Evolutionary conservation across 2,329 filamentous ascomycete genomes (phyloP).

Genomic region (Microcera coccophila): DNA sequence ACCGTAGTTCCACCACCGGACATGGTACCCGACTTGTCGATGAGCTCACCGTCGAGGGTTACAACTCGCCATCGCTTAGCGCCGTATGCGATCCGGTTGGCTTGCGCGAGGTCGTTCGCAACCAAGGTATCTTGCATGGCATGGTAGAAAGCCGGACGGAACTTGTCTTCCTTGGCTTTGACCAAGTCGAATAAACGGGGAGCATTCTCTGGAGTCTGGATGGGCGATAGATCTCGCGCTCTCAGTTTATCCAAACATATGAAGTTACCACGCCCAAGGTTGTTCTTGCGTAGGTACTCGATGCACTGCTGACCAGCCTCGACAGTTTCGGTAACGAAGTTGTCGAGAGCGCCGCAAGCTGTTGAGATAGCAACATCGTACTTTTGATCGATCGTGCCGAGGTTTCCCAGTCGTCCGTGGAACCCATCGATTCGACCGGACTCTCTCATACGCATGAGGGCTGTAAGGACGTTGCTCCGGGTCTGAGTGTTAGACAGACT

Average conservation of each 20-base stretch:
- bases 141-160: slow-evolving; percentile 89
- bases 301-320: slow-evolving; percentile 98
- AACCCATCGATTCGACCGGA: slow-evolving; percentile 97
- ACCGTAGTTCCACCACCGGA: slow-evolving; percentile 90
- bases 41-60: slow-evolving; percentile 89
- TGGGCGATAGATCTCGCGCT: slow-evolving; percentile 69
- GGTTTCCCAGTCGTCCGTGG: slow-evolving; percentile 88
- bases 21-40: slow-evolving; percentile 98
- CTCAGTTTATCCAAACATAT: slow-evolving; percentile 89
- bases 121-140: slow-evolving; percentile 94
- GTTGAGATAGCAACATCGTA: slow-evolving; percentile 99
- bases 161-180: slow-evolving; percentile 80
- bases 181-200: slow-evolving; percentile 91
- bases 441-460: slow-evolving; percentile 90
- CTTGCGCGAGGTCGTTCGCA: slow-evolving; percentile 87
- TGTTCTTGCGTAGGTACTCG: slow-evolving; percentile 95
- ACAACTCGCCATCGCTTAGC: slow-evolving; percentile 93
- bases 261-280: slow-evolving; percentile 93
- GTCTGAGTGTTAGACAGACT: slow-evolving; percentile 88
- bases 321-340: slow-evolving; percentile 94
- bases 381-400: slow-evolving; percentile 87
- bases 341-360: slow-evolving; percentile 84
- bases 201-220: slow-evolving; percentile 87
- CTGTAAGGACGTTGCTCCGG: slow-evolving; percentile 85
- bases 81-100: slow-evolving; percentile 94